Conservation (phyloP, 1,284 basidiomycete genomes). For the Microbotryum silenes-acaulis region DNA sequence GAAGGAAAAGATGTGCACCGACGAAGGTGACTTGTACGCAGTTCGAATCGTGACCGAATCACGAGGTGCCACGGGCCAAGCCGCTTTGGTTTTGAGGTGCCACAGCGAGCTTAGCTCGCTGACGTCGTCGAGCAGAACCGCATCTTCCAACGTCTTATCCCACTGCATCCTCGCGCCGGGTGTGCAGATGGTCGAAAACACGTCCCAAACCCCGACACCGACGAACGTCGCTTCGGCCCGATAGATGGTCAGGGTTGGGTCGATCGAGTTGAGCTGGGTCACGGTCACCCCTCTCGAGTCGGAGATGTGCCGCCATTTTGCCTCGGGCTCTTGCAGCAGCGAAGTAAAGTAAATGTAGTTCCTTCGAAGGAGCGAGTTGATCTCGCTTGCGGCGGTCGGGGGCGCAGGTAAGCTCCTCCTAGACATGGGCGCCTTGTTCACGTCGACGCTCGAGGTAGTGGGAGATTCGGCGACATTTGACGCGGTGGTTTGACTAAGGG, state of each 20-base stretch:
- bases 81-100: slow-evolving; percentile 78
- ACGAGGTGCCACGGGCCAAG: slow-evolving; percentile 83
- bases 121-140: slow-evolving; percentile 74
- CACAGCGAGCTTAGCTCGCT: slow-evolving; percentile 70
- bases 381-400: slow-evolving; percentile 33
- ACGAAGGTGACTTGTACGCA: slow-evolving; percentile 91
- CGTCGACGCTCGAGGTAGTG: too few relatives aligned
- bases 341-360: slow-evolving; percentile 99
- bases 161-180: slow-evolving; percentile 74
- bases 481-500: not conserved
- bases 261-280: slow-evolving; percentile 90
- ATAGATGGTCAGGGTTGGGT: slow-evolving; percentile 92
- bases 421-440: too few relatives aligned
- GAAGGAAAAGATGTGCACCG: slow-evolving; percentile 92
- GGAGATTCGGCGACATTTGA: not conserved
- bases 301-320: slow-evolving; percentile 84
- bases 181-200: slow-evolving; percentile 79
- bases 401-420: too few relatives aligned
- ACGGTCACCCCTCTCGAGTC: slow-evolving; percentile 80
- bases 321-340: slow-evolving; percentile 91
- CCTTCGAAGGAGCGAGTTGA: slow-evolving; percentile 72
- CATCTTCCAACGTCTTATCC: slow-evolving; percentile 87
- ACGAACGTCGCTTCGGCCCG: slow-evolving; percentile 96
- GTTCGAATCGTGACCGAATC: slow-evolving; percentile 88
- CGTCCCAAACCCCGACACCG: slow-evolving; percentile 90